Base-by-base conservation (phyloP, 441 rosid genomes). In the Hura crepitans region DNA sequence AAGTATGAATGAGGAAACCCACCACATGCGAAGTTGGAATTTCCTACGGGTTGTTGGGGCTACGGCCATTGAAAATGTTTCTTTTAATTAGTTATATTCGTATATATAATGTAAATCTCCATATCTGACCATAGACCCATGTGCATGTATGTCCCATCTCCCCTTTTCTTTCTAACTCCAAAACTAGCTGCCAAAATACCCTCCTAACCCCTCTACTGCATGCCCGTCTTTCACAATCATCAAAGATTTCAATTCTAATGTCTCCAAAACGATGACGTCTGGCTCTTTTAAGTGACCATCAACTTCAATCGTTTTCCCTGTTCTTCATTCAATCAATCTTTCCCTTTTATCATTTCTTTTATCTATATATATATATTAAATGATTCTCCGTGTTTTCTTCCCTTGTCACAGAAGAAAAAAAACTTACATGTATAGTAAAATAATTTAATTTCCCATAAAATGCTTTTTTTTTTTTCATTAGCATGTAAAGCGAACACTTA, bases 141-240 rank as follows among this genome's bases (percentile, higher is more conserved):
- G 93, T 88, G 93, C 88, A 58, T 71, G 77, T 85, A 77, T 82
- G 75, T 83, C 90, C 84, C 83, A 79, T 77, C 79, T 66, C 51
- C 31, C 47, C 13, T 10, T 74, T 76, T 74, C 74, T 56, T 46
- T 67, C 70, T 51, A 47, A 17, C 42, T 10, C 65, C 74, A 57
- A 65, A 37, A 54, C 77, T 28, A 78, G 68, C 73, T 43, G 74
- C 82, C 83, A 75, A 85, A 79, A 20, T 39, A 35, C 45, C 39
- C 74, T 68, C 77, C 70, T 69, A 42, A 58, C 60, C 62, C 42
- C 65, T 47, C 1, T 39, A 25, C n/a, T 59, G 53, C 45, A 66
- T 59, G 53, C 45, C 71, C 76, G 8, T 73, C 31, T 55, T 55
- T 72, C 1, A 65, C 57, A 39, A 43, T n/a, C 55, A 42, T 57